Conservation (phyloP, 2,329 filamentous ascomycete genomes). For the Cryphonectria parasitica region DNA sequence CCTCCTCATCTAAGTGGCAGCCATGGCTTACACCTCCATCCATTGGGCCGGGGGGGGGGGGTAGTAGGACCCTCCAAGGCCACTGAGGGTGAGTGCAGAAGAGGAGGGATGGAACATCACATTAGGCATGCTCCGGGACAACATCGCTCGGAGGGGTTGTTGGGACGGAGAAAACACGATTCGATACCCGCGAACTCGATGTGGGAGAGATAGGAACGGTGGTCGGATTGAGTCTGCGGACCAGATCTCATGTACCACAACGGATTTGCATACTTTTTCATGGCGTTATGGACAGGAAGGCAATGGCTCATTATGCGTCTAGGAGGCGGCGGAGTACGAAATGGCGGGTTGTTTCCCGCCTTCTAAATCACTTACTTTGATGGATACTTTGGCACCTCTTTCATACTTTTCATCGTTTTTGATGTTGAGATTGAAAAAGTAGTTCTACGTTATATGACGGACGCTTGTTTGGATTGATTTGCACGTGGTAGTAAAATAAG, state of each 20-base stretch:
- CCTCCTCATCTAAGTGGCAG: conserved; percentile 18
- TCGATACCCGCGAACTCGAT: neutral
- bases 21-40: too few species aligned
- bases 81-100: neutral
- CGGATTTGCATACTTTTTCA: conserved; percentile 24
- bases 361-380: neutral
- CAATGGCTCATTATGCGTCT: neutral
- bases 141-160: neutral
- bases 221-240: neutral
- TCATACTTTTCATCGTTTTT: neutral
- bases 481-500: neutral
- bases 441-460: neutral
- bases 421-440: neutral
- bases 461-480: neutral
- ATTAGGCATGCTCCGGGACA: neutral
- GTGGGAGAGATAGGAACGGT: neutral
- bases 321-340: neutral
- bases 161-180: neutral
- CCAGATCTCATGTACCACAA: neutral
- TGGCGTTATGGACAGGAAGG: conserved; percentile 19
- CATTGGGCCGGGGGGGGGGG: too few species aligned
- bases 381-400: neutral
- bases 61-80: neutral
- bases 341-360: neutral
- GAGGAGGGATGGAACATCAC: neutral